A percentile compares a stretch with the other conserved stretches of the same genome.
Conservation (phyloP, 768 basidiomycete genomes). For the Kwoniella dendrophila region DNA sequence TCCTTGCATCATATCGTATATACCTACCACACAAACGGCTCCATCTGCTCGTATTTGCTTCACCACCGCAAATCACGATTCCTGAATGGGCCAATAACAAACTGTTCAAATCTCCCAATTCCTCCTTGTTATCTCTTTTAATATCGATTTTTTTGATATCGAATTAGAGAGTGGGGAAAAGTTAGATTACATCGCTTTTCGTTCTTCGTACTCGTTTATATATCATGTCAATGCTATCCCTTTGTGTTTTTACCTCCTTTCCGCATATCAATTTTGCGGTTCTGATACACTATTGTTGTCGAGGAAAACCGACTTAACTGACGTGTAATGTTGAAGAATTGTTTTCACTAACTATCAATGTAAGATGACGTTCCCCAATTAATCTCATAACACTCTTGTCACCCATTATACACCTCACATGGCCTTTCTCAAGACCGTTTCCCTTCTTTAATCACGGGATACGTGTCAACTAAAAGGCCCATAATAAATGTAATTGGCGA, state of each 20-base stretch:
- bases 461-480: slow-evolving; percentile 25
- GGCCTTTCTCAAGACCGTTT: slow-evolving; percentile 26
- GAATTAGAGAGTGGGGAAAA: slow-evolving; percentile 17
- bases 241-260: no score
- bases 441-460: slow-evolving; percentile 10
- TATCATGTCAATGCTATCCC: neutral
- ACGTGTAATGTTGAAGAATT: no score
- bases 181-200: slow-evolving; percentile 15
- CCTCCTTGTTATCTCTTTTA: slow-evolving; percentile 20
- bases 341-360: no score
- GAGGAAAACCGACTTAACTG: neutral
- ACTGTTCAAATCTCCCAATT: slow-evolving; percentile 5
- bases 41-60: slow-evolving; percentile 48
- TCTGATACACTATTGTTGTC: neutral
- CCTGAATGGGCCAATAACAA: slow-evolving; percentile 51
- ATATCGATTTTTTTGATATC: slow-evolving; percentile 15
- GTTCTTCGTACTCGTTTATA: neutral
- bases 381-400: no score
- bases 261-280: no score
- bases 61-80: slow-evolving; percentile 44
- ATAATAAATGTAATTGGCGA: no score
- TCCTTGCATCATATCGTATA: no score
- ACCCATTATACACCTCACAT: neutral
- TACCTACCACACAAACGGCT: slow-evolving; percentile 31
- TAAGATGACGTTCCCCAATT: no score